Base-by-base conservation (phyloP, 345 rosid genomes). In the Acer negundo region DNA sequence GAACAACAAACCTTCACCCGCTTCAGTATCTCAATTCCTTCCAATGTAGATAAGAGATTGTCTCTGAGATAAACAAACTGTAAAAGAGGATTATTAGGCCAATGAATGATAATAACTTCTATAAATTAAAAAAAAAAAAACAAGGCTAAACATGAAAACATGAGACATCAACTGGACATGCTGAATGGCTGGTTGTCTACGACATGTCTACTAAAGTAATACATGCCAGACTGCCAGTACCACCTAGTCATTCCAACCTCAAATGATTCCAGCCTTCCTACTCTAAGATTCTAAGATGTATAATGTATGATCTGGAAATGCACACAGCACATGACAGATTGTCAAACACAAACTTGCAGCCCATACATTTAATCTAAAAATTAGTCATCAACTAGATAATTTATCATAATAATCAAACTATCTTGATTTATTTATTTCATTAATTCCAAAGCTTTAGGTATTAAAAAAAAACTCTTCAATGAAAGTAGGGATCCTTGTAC, bases 1-100 rank as follows among this genome's bases (percentile, higher is more conserved):
- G 49, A 59, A 70, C 72, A 75, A 78, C 94, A 84, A 80, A 95
- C 99, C 98, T 95, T 95, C 62, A 95, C 99, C 63, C 96, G 92
- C 79, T 77, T 91, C 81, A 95, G 85, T 87, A 93, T 92, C 86
- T 95, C 98, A 82, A 95, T 85, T 80, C 99, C 99, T 82, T 95
- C 98, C 79, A 95, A 70, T 23, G 89, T 79, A 56, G 97, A 91
- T 70, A 95, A 82, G 75, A 95, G 95, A 85, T 95, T 95, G 86
- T 95, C 99, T 85, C 99, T 89, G 67, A 95, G 96, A 85, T 95
- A 95, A 75, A 95, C 98, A 89, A 95, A 95, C 99, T 95, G 92
- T 85, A 73, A 79, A 81, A 83, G 38, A 86, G 80, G 59, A 81
- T 49, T 24, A 64, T 72, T 58, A 70, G 62, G 80, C n/a, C 22